Conservation (phyloP, 495 filamentous ascomycete genomes). For the Apodospora peruviana region DNA sequence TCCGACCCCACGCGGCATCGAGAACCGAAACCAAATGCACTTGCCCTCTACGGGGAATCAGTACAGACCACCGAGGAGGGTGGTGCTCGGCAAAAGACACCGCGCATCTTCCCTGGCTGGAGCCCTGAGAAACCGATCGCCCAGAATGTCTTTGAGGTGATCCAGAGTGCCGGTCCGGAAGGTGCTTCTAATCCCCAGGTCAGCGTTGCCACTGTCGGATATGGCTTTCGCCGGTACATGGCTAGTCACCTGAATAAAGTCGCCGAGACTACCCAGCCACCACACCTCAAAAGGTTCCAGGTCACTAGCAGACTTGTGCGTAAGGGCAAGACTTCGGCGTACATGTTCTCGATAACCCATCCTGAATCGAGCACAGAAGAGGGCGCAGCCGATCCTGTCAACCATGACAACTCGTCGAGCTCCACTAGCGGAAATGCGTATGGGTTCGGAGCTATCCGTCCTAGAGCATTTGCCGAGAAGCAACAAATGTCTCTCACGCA, state of each 20-base stretch:
- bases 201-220: conserved; percentile 36
- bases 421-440: conserved; percentile 6
- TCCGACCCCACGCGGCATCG: conserved; percentile 23
- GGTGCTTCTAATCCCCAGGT: conserved; percentile 41
- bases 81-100: conserved; percentile 13
- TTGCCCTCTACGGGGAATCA: conserved; percentile 19
- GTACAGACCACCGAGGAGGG: conserved; percentile 6
- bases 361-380: conserved; percentile 1
- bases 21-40: conserved; percentile 25
- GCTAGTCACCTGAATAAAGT: conserved; percentile 34
- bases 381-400: not conserved
- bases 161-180: conserved; percentile 30
- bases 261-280: conserved; percentile 37
- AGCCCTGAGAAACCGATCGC: conserved; percentile 38
- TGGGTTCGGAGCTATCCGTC: conserved; percentile 21
- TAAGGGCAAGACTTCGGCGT: conserved; percentile 38
- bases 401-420: not conserved
- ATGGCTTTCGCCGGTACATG: conserved; percentile 38
- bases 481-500: conserved; percentile 17
- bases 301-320: conserved; percentile 36
- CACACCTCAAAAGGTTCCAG: conserved; percentile 38
- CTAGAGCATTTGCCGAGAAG: conserved; percentile 12
- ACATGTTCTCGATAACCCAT: conserved; percentile 33
- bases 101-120: conserved; percentile 32
- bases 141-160: conserved; percentile 38